Conservation (phyloP, 192 early-diverging fungal genomes). For the Coemansia furcata region DNA sequence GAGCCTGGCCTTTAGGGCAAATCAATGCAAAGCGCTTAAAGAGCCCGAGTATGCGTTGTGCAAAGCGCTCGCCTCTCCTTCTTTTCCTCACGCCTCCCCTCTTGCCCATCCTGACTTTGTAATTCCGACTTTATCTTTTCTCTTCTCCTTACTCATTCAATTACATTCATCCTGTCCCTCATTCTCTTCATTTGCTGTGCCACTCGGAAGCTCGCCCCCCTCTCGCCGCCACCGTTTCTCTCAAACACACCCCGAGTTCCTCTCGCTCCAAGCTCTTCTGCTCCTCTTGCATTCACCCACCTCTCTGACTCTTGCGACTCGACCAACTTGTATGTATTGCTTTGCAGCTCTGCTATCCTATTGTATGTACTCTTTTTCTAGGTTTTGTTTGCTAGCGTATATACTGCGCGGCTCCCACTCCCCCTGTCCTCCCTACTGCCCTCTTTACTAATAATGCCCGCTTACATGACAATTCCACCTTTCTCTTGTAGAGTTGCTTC, state of each 20-base stretch:
- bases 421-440: neutral
- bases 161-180: conserved; percentile 1
- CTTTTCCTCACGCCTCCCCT: neutral
- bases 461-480: neutral
- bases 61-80: conserved; percentile 5
- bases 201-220: neutral
- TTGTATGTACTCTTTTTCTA: neutral
- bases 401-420: neutral
- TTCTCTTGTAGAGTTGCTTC: conserved; percentile 1
- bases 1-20: neutral
- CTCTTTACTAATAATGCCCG: neutral
- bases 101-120: conserved; percentile 23
- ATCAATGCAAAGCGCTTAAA: neutral
- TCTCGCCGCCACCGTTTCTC: conserved; percentile 1
- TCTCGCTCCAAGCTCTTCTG: neutral
- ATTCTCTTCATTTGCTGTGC: conserved; percentile 6
- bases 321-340: conserved; percentile 7
- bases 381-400: conserved; percentile 7
- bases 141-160: neutral
- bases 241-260: neutral
- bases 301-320: neutral
- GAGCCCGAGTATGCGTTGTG: neutral
- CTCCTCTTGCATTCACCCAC: conserved; percentile 7
- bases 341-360: neutral
- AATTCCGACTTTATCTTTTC: conserved; percentile 1